Evolutionary conservation across 2,329 filamentous ascomycete species (phyloP).

Genomic region (Sporothrix mexicana): DNA sequence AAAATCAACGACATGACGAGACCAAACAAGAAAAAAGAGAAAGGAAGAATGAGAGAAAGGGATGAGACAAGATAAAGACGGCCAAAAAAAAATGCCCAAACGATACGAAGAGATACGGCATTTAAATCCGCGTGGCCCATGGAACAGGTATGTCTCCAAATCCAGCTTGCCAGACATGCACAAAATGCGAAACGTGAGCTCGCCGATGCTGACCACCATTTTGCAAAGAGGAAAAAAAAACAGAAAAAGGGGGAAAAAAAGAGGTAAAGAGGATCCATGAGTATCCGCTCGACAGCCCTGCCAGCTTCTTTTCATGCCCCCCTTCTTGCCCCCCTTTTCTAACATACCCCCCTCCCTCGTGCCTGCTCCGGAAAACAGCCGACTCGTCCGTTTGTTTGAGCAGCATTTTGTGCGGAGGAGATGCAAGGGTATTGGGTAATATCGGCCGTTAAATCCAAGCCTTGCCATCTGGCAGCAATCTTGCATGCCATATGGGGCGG

Average conservation of each 20-base stretch:
- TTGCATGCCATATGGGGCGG: constrained; percentile 3
- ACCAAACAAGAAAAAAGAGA: neutral
- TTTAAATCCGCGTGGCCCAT: neutral
- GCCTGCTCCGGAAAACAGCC: constrained; percentile 27
- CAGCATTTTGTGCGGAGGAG: constrained; percentile 12
- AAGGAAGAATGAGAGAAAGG: neutral
- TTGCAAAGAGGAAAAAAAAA: neutral
- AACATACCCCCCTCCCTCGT: constrained; percentile 16
- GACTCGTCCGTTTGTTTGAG: constrained; percentile 26
- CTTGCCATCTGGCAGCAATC: constrained; percentile 19
- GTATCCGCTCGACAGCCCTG: constrained; percentile 13
- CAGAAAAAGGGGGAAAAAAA: neutral
- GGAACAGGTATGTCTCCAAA: neutral
- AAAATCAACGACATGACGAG: neutral
- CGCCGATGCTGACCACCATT: constrained; percentile 17
- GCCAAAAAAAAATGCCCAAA: neutral
- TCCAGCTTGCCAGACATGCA: constrained; percentile 1
- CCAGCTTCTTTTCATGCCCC: neutral
- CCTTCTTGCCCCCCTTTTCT: constrained; percentile 17
- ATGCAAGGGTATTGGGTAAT: constrained; percentile 22
- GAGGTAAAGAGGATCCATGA: neutral
- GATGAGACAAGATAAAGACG: neutral
- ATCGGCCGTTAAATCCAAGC: constrained; percentile 11
- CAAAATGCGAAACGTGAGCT: neutral
- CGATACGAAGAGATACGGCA: neutral